Evolutionary conservation across 441 rosid species (phyloP), one percentile per base, ranked within the genome.

Genomic region (Manihot esculenta): DNA sequence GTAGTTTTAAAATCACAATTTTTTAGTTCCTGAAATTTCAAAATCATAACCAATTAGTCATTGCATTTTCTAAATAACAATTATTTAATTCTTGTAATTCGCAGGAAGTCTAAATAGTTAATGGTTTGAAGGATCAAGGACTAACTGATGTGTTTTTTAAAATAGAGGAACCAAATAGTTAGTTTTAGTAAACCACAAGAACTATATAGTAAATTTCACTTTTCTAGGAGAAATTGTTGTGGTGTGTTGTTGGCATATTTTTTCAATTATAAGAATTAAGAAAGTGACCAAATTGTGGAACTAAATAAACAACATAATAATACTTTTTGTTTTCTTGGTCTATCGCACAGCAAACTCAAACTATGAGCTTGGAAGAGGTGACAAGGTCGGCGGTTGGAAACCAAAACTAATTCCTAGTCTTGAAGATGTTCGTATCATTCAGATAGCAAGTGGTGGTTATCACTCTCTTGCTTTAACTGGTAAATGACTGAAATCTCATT

Each of bases 401-500:
- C 96, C 99, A 70, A 83, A 79, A 70, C 89, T 85, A 21, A 78
- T 89, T 75, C 94, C 93, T 65, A 87, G 77, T 68, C 81, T 89
- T 75, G 85, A 84, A 80, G 75, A 76, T 48, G 86, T 85, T 72
- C 68, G 72, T 55, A 77, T 91, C 41, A 75, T 80, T 76, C 99
- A 92, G 86, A 76, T 94, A 64, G 96, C 91, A 3, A 66, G 87
- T 58, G 98, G 97, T 76, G 99, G 98, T 76, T 94, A 89, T 86
- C 99, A 92, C 74, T 86, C 94, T 68, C 91, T 94, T 70, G 98
- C 96, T 48, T 84, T 94, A 76, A 90, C 94, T 4, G 89, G 97
- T 94, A 83, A 76, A 63, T 45, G 64, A 74, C 63, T 24, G 30
- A 23, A 53, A 65, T 8, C 49, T 21, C 33, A 9, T 13, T 38